Evolutionary conservation across 192 early-diverging fungal genomes (phyloP).

Genomic region (Funneliformis mosseae): DNA sequence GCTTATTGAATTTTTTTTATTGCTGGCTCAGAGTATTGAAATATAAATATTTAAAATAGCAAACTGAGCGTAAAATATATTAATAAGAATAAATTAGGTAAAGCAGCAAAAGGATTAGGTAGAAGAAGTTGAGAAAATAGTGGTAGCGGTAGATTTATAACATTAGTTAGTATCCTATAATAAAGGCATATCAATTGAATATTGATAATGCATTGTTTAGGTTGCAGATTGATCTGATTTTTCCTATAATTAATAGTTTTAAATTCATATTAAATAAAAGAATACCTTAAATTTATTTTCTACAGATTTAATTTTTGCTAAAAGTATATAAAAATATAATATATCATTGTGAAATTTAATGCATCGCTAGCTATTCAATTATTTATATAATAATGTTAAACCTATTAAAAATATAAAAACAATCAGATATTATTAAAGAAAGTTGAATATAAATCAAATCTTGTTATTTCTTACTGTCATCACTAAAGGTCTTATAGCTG

Average conservation of each 20-base stretch:
- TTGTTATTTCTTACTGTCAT: constrained; percentile 14
- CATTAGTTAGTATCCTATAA: neutral
- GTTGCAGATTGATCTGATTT: neutral
- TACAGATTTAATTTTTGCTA: neutral
- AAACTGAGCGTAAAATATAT: neutral
- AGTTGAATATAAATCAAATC: neutral
- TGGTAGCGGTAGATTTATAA: neutral
- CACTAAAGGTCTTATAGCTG: neutral
- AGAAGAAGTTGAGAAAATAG: neutral
- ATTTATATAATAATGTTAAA: constrained; percentile 19
- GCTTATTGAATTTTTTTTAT: no score
- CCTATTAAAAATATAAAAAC: constrained; percentile 19
- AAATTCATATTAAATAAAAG: constrained; percentile 23
- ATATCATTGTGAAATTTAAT: neutral
- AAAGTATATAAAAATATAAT: constrained; percentile 4
- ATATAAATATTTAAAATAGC: constrained; percentile 17
- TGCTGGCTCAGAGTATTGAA: no score
- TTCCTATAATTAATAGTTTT: neutral
- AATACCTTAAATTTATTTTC: constrained; percentile 3
- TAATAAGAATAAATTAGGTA: constrained; percentile 13
- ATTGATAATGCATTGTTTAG: neutral
- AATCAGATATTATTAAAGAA: neutral
- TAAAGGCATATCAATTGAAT: constrained; percentile 26
- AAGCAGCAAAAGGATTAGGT: neutral
- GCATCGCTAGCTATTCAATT: neutral